Base-by-base conservation (phyloP, 2,329 filamentous ascomycete genomes). In the Sclerotinia trifoliorum region DNA sequence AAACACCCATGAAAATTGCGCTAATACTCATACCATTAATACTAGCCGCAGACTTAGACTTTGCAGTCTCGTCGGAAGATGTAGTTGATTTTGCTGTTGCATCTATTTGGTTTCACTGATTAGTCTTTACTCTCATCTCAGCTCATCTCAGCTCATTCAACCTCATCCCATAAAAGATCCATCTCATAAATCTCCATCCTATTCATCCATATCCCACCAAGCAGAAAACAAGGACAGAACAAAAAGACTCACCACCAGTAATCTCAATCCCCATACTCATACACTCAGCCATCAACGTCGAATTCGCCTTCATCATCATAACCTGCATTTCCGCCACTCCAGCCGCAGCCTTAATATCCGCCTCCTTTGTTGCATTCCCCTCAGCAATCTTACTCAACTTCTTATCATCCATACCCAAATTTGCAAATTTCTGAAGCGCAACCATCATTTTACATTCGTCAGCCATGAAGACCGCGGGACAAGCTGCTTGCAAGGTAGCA, bases 261-360 rank as follows among this genome's bases (percentile, higher is more conserved):
- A 39, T 7, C n/a, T n/a, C 35, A 48, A 67, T 63, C 0, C 66
- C 57, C 58, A 67, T 55, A 21, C 24, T 29, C 48, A 49, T 39
- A 39, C 66, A 67, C 24, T 26, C 26, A 1, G 32, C 66, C 70
- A 79, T 73, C 24, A 81, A 72, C 4, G 80, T 81, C 7, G 76
- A 60, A 73, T 82, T 81, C 61, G 73, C 69, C 62, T 76, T 61
- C 68, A 81, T 71, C 11, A 74, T 72, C 54, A 73, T 70, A 65
- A 80, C 76, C 69, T 73, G 72, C 29, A 75, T 71, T 3, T 74
- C 71, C 1, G 73, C 75, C 6, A 73, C 67, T n/a, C 77, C 71
- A 1, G 78, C 78, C 71, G 80, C 79, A 61, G 77, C 75, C 74
- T 81, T 77, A 73, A 81, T 76, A 35, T 74, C 72, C 13, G 75